These are phyloP conservation scores for Exophiala sp. DNA, from an alignment of 2,329 filamentous ascomycete species.

Conservation along the genomic window DNA sequence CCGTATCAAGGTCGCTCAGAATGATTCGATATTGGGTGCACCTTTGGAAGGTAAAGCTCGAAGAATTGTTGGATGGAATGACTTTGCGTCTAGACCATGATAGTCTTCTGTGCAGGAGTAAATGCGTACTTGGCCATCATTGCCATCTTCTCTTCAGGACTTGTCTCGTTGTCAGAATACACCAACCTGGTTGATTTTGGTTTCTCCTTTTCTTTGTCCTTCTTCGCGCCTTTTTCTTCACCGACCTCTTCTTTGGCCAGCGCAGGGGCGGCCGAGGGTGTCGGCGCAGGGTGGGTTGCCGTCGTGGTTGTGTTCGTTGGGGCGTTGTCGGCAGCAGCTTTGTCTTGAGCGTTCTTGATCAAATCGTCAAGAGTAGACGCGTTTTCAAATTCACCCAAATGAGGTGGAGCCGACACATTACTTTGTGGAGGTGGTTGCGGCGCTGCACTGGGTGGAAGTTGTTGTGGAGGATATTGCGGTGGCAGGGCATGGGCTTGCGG, in stretches of 20 bases:
- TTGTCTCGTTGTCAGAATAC: conserved; percentile 74
- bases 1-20: neutral
- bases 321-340: conserved; percentile 37
- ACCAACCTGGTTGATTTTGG: conserved; percentile 66
- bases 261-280: conserved; percentile 17
- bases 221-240: conserved; percentile 62
- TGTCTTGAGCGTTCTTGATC: conserved; percentile 47
- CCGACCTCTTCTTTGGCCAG: conserved; percentile 39
- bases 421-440: conserved; percentile 23
- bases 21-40: neutral
- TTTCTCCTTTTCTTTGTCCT: conserved; percentile 59
- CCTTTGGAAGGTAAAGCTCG: neutral
- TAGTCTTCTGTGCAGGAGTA: conserved; percentile 44
- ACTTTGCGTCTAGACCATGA: conserved; percentile 17
- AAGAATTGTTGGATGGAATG: neutral
- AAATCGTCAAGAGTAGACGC: conserved; percentile 51
- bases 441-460: conserved; percentile 8
- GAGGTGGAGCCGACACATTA: conserved; percentile 7
- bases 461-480: conserved; percentile 21
- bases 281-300: conserved; percentile 20
- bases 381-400: conserved; percentile 29
- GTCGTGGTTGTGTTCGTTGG: conserved; percentile 31
- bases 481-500: conserved; percentile 31
- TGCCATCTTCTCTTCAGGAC: conserved; percentile 88
- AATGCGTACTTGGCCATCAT: conserved; percentile 71